Evolutionary conservation across 2,329 filamentous ascomycete species (phyloP), one percentile per base, ranked within the genome.

Genomic region (Colletotrichum sp.): DNA sequence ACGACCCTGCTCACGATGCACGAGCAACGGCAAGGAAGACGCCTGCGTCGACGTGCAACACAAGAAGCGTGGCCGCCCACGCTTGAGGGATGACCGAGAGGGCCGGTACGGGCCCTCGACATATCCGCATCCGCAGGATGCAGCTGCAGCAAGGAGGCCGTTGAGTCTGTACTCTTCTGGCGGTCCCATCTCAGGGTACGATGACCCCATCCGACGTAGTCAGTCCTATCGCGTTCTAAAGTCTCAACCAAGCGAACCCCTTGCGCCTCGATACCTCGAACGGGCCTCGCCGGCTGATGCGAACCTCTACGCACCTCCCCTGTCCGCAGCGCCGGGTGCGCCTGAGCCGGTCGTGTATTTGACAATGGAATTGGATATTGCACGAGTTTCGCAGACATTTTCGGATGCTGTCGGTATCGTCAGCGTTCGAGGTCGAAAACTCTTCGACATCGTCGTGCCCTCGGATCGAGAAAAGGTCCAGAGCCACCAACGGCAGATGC

Each of bases 21-120:
- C 94, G 39, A 92, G 92, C 80, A 95, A 95, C 81, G 94, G 94
- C 76, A 97, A 96, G 80, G 89, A 96, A 87, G 94, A 96, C 74
- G 90, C 93, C 9, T 97, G 95, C 82, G 88, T 95, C 79, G 95
- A 97, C 84, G 94, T 97, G 39, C 93, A 95, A 81, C 95, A 97
- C 84, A 97, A 96, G 84, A 97, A 96, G 83, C 88, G 95, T 79
- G 95, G 95, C 57, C 90, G 95, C 65, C 95, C 95, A 75, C 90
- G 95, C 78, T 87, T 97, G 79, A 91, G 94, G 80, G 94, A 96
- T 81, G 93, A 95, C 75, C 87, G 90, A 79, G 91, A 93, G 78
- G 81, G 88, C 65, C 88, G 91, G 77, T 92, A 90, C 79, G 92
- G 93, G 74, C 82, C 86, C 18, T 82, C 87, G 4, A 86, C 88